Evolutionary conservation across 1,139 yeast species (phyloP).

Genomic region (Zygosaccharomyces pseudobailii): DNA sequence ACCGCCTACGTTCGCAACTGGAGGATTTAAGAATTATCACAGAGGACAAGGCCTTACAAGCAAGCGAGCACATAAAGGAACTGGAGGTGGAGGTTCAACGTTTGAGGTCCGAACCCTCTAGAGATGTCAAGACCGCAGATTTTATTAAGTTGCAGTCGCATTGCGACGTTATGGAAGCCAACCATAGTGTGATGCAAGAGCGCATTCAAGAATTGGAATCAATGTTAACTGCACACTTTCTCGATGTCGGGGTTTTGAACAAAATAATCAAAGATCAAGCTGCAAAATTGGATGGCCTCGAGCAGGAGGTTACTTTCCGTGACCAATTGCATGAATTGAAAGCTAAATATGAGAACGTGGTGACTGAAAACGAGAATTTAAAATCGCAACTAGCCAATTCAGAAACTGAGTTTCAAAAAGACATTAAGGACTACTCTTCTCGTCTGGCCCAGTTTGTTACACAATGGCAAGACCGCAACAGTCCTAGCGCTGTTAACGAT

Average conservation of each 20-base stretch:
- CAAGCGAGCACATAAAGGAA: slow-evolving; percentile 46
- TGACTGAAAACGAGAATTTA: slow-evolving; percentile 42
- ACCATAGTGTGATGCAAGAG: slow-evolving; percentile 41
- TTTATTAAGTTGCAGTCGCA: slow-evolving; percentile 44
- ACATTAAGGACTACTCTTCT: slow-evolving; percentile 18
- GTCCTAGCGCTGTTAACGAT: slow-evolving; percentile 3
- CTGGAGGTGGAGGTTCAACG: slow-evolving; percentile 36
- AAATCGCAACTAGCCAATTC: slow-evolving; percentile 28
- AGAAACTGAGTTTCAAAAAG: slow-evolving; percentile 14
- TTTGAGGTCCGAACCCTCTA: slow-evolving; percentile 6
- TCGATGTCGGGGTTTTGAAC: slow-evolving; percentile 52
- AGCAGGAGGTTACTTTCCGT: slow-evolving; percentile 43
- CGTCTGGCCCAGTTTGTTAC: slow-evolving; percentile 18
- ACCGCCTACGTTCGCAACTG: slow-evolving; percentile 41
- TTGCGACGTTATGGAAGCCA: slow-evolving; percentile 44
- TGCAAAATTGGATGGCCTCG: slow-evolving; percentile 42
- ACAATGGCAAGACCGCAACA: slow-evolving; percentile 15
- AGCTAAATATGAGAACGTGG: slow-evolving; percentile 42
- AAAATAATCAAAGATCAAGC: slow-evolving; percentile 53
- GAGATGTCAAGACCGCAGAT: slow-evolving; percentile 6
- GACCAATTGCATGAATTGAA: slow-evolving; percentile 48
- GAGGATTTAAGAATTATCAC: slow-evolving; percentile 44
- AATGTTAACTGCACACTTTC: slow-evolving; percentile 51
- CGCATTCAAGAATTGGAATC: slow-evolving; percentile 48
- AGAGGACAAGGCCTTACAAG: slow-evolving; percentile 48